Conservation (phyloP, 139 green algal species). For the Dunaliella primolecta region DNA sequence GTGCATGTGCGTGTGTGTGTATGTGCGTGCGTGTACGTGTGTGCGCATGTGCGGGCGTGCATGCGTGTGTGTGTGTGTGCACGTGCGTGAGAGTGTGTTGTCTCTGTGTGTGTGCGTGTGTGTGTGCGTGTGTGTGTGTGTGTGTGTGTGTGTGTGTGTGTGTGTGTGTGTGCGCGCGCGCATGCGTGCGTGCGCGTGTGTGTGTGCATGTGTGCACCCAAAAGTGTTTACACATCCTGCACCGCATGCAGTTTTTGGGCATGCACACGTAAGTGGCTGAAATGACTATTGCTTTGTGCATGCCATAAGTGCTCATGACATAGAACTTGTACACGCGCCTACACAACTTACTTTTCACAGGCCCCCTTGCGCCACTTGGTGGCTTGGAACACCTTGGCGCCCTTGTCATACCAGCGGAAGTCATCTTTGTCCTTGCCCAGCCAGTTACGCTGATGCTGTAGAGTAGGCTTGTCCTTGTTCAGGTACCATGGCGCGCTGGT, state of each 20-base stretch:
- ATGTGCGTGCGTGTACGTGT: not conserved
- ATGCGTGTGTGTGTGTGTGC: not conserved
- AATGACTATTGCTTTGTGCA: too few relatives aligned
- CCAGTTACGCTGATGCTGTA: conserved; percentile 99
- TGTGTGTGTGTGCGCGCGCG: not conserved
- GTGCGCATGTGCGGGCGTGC: not conserved
- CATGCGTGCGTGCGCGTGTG: not conserved
- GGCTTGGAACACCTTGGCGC: conserved; percentile 88
- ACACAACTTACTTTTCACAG: conserved; percentile 87
- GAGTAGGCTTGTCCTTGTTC: conserved; percentile 73
- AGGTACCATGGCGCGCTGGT: conserved; percentile 96
- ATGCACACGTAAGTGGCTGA: not conserved
- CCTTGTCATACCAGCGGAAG: conserved; percentile 86
- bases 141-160: not conserved
- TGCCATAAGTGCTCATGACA: too few relatives aligned
- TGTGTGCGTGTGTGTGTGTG: not conserved
- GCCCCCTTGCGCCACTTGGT: conserved; percentile 95
- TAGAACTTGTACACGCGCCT: not conserved
- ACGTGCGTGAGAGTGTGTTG: too few relatives aligned
- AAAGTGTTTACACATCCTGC: not conserved
- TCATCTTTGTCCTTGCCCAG: conserved; percentile 53
- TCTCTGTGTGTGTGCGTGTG: not conserved
- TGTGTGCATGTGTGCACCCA: not conserved
- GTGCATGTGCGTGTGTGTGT: not conserved
- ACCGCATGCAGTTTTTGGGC: too few relatives aligned